A percentile compares a stretch with the other conserved stretches of the same genome.
Conservation (phyloP, 225 moss, liverwort and hornwort genomes). For the Marchantia paleacea region DNA sequence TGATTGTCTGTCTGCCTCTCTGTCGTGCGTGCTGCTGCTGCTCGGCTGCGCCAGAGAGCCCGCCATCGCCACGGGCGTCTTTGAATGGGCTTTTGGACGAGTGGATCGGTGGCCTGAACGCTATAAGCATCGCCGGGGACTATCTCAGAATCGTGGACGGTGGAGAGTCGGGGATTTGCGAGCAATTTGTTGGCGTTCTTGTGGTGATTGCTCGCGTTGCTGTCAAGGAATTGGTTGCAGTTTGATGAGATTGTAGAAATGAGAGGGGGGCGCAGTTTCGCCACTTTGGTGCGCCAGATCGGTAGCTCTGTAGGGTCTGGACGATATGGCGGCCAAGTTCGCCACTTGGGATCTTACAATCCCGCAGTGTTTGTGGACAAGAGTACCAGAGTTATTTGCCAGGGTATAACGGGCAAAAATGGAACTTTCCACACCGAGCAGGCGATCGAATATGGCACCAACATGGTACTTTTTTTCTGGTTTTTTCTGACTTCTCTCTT, state of each 20-base stretch:
- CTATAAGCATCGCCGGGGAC: neutral
- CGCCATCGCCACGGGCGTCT: neutral
- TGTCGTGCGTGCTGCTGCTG: conserved; percentile 3
- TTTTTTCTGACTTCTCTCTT: no score
- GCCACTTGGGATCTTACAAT: conserved; percentile 39
- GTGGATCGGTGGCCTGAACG: neutral
- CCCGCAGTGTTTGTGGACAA: conserved; percentile 59
- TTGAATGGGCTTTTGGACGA: neutral
- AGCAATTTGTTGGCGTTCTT: conserved; percentile 6
- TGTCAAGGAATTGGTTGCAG: neutral
- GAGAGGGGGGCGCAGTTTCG: conserved; percentile 38
- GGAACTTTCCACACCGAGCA: conserved; percentile 68
- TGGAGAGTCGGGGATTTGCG: neutral
- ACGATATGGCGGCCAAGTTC: conserved; percentile 24
- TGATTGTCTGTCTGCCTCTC: neutral
- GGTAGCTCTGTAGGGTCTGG: conserved; percentile 12
- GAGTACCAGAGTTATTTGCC: conserved; percentile 54
- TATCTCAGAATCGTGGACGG: neutral
- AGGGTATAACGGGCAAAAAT: conserved; percentile 60
- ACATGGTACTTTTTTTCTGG: conserved; percentile 40
- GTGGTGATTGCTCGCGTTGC: no score
- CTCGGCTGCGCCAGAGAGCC: neutral
- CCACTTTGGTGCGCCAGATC: conserved; percentile 31
- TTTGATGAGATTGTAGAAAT: conserved; percentile 34
- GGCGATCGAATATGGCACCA: conserved; percentile 63